Evolutionary conservation across 768 basidiomycete genomes (phyloP).

Genomic region (Phylloporus sp.): DNA sequence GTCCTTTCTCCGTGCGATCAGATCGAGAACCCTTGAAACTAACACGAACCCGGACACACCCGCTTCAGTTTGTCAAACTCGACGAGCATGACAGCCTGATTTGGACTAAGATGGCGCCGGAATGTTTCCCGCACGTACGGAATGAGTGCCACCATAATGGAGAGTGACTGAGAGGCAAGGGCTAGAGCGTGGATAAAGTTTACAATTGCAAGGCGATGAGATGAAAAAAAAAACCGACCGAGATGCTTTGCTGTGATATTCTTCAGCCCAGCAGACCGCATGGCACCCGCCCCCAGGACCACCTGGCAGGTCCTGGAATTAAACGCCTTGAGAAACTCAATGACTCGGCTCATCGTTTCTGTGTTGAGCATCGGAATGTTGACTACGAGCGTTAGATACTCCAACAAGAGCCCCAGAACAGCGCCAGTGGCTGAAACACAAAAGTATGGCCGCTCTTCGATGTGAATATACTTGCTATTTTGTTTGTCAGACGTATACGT

Average conservation of each 20-base stretch:
- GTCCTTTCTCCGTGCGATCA: constrained; percentile 48
- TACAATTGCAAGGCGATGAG: constrained; percentile 17
- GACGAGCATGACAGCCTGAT: constrained; percentile 93
- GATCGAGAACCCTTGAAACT: background rate
- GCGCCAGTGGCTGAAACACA: constrained; percentile 82
- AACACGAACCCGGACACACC: constrained; percentile 42
- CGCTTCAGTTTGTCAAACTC: constrained; percentile 99
- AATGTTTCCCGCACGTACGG: constrained; percentile 96
- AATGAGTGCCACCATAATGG: constrained; percentile 89
- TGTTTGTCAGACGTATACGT: constrained; percentile 16
- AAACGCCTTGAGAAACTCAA: constrained; percentile 96
- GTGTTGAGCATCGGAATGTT: constrained; percentile 87
- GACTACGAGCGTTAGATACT: constrained; percentile 84
- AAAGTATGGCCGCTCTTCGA: constrained; percentile 84
- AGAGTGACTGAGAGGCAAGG: constrained; percentile 92
- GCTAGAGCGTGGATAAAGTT: constrained; percentile 43
- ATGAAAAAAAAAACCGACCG: constrained; percentile 44
- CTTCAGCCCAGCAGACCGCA: constrained; percentile 94
- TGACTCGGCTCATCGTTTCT: constrained; percentile 89
- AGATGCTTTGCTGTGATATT: constrained; percentile 99
- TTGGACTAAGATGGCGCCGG: constrained; percentile 85
- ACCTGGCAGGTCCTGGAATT: constrained; percentile 98
- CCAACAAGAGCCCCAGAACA: constrained; percentile 63
- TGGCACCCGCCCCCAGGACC: constrained; percentile 97
- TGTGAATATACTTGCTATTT: constrained; percentile 52